These are phyloP conservation scores for Ustilago nuda DNA, from an alignment of 1,284 basidiomycete species.

Conservation along the genomic window DNA sequence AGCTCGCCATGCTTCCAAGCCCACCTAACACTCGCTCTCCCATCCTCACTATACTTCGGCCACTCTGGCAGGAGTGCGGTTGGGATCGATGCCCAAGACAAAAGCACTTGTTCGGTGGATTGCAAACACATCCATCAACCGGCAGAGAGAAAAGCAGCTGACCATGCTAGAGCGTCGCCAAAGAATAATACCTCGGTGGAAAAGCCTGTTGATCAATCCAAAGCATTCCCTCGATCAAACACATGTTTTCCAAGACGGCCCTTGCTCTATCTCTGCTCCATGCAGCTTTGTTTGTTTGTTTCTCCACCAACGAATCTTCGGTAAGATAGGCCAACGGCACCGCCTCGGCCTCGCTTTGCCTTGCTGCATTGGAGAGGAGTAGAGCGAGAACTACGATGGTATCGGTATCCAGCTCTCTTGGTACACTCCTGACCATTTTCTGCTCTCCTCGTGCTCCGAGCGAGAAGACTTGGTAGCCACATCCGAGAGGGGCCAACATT, in stretches of 20 bases:
- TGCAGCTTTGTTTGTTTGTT: slow-evolving; percentile 73
- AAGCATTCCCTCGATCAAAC: slow-evolving; percentile 87
- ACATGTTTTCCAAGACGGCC: slow-evolving; percentile 86
- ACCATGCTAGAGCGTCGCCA: slow-evolving; percentile 33
- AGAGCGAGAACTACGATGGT: slow-evolving; percentile 68
- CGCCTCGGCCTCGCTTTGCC: not conserved
- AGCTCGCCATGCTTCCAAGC: too few relatives aligned
- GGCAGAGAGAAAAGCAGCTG: not conserved
- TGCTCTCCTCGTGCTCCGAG: slow-evolving; percentile 72
- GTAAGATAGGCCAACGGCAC: slow-evolving; percentile 67
- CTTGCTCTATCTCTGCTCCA: slow-evolving; percentile 83
- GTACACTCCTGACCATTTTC: slow-evolving; percentile 69
- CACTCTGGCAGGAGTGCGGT: slow-evolving; percentile 16
- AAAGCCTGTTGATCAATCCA: slow-evolving; percentile 90
- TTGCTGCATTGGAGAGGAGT: slow-evolving; percentile 67
- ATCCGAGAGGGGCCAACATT: slow-evolving; percentile 85
- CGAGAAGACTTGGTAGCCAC: slow-evolving; percentile 86
- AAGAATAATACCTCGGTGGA: slow-evolving; percentile 54
- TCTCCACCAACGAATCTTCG: slow-evolving; percentile 75
- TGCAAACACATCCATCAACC: not conserved
- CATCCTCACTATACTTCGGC: slow-evolving; percentile 42
- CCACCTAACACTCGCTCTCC: slow-evolving; percentile 10
- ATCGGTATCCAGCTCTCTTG: slow-evolving; percentile 70
- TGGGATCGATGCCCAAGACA: too few relatives aligned
- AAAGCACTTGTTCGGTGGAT: too few relatives aligned